Base-by-base conservation (phyloP, 2,329 filamentous ascomycete species). In the Gaeumannomyces sp. region DNA sequence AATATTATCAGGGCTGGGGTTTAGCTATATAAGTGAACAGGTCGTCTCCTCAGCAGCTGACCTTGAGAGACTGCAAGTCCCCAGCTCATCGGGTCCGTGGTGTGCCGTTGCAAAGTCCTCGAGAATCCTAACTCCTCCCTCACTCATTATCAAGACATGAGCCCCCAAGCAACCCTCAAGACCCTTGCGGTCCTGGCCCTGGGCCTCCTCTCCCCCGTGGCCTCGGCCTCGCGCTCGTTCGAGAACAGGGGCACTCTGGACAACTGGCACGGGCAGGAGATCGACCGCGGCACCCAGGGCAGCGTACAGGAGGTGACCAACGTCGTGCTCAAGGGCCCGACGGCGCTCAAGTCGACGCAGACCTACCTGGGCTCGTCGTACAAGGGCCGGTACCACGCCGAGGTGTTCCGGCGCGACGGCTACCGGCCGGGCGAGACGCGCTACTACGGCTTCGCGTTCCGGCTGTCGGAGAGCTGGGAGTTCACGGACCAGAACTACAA, bases 401-500 rank as follows among this genome's bases (percentile, higher is more conserved):
- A 83, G 71, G 78, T 77, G 16, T 73, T 75, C 65, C 75, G 78
- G 67, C 72, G 77, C 68, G 71, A 78, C 66, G 80, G 75, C 25
- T 83, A 83, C 73, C 71, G 74, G 66, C 76, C 75, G 64, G 79
- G 77, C 60, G 77, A 83, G 64, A 72, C 72, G 27, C 77, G 76
- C 29, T 81, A 78, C 72, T 83, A 83, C 73, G 80, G 81, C 50
- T 84, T 83, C 70, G 72, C 74, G 0, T 83, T 84, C 73, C 78
- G 79, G n/a, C 76, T 84, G 10, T 74, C 77, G 31, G 70, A 78
- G 0, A 64, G 73, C 65, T 83, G 81, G 81, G 71, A 83, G 67
- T 81, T 80, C 69, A 72, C 73, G 19, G 70, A 72, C 1, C 79
- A 81, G 70, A 73, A 71, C 62, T 83, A 79, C 73, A 81, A 82